Percentiles rank a stretch among this genome's conserved stretches.
Conservation (phyloP, 2,329 filamentous ascomycete genomes). For the Kalmusia sp. region DNA sequence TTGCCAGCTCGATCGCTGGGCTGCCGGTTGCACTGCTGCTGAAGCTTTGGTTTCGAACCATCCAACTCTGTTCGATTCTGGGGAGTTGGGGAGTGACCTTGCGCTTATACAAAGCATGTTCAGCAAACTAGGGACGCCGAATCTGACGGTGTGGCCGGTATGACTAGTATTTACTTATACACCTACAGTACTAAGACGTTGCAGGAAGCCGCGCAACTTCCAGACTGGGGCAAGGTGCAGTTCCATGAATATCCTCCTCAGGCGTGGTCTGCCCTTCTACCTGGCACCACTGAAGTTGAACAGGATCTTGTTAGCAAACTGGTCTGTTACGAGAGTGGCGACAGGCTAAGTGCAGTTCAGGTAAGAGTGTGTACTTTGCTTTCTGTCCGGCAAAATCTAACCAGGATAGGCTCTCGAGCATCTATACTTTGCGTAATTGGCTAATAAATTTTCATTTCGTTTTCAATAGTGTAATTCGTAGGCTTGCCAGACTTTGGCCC, state of each 20-base stretch:
- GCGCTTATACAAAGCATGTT: conserved; percentile 93
- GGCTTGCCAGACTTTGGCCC: too few species aligned
- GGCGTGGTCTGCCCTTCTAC: conserved; percentile 74
- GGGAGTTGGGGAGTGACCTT: conserved; percentile 90
- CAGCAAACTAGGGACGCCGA: conserved; percentile 86
- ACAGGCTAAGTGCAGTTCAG: conserved; percentile 71
- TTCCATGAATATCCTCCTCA: conserved; percentile 76
- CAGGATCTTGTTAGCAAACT: conserved; percentile 71
- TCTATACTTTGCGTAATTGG: conserved; percentile 31
- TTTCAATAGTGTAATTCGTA: too few species aligned
- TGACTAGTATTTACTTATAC: conserved; percentile 25
- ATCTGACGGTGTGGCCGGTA: conserved; percentile 80
- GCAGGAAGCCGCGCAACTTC: conserved; percentile 70
- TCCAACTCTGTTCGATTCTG: conserved; percentile 79
- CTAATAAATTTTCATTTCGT: background rate
- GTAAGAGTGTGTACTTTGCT: conserved; percentile 44
- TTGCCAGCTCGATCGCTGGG: conserved; percentile 84
- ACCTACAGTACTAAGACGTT: conserved; percentile 13
- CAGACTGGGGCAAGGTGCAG: conserved; percentile 86
- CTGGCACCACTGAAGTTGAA: conserved; percentile 63
- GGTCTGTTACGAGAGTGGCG: conserved; percentile 74
- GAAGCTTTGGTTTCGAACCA: conserved; percentile 69
- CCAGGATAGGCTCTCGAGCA: conserved; percentile 35
- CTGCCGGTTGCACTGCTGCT: conserved; percentile 80
- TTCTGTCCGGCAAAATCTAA: background rate